Evolutionary conservation across 306 rosid species (phyloP).

Genomic region (Corylus avellana): DNA sequence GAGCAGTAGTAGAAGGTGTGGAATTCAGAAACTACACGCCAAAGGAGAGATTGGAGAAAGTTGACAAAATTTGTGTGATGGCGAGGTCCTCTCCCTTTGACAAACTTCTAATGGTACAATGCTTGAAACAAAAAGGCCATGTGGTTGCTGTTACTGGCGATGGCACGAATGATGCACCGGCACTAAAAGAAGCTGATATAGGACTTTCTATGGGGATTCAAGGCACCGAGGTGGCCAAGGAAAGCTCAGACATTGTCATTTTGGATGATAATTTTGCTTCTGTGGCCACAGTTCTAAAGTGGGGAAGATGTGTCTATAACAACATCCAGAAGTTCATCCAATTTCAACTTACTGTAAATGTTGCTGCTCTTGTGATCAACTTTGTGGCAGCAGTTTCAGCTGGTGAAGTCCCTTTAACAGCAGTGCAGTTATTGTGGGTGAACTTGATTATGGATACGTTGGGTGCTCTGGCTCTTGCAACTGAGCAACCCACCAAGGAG

Average conservation of each 20-base stretch:
- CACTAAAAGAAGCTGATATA: conserved; percentile 33
- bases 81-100: conserved; percentile 29
- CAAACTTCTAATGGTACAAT: conserved; percentile 29
- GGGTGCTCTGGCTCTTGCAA: conserved; percentile 32
- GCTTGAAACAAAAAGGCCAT: conserved; percentile 27
- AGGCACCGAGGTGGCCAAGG: conserved; percentile 32
- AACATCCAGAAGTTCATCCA: conserved; percentile 34
- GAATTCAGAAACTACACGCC: conserved; percentile 18
- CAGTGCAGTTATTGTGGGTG: conserved; percentile 30
- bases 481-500: conserved; percentile 26
- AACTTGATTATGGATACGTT: conserved; percentile 28
- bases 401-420: conserved; percentile 24
- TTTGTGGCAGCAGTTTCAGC: conserved; percentile 17
- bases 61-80: conserved; percentile 27
- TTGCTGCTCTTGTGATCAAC: conserved; percentile 26
- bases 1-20: conserved; percentile 20
- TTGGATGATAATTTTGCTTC: conserved; percentile 36
- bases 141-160: conserved; percentile 35
- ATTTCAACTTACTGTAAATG: conserved; percentile 25
- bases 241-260: conserved; percentile 36
- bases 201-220: conserved; percentile 39
- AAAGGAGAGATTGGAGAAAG: conserved; percentile 20
- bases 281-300: conserved; percentile 14
- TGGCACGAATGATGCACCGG: conserved; percentile 32
- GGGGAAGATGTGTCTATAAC: conserved; percentile 32